Evolutionary conservation across 352 stramenopile genomes (phyloP).

Genomic region (Phytophthora fragariaefolia): DNA sequence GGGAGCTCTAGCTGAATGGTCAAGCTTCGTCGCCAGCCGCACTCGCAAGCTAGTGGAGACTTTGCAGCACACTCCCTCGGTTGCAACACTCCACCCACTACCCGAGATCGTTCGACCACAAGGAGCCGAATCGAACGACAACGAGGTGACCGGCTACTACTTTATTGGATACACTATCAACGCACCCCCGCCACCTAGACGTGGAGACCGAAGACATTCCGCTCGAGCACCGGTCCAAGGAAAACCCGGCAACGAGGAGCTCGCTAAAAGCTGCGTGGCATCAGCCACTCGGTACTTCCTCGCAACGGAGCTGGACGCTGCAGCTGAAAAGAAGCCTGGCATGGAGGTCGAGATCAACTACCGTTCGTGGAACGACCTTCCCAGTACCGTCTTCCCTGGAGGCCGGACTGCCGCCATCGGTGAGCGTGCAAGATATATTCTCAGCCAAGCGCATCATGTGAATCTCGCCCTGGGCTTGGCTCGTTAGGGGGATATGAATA

Average conservation of each 20-base stretch:
- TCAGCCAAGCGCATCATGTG: constrained; percentile 72
- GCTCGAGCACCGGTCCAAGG: constrained; percentile 1
- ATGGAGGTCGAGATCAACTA: constrained; percentile 75
- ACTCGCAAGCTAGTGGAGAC: constrained; percentile 87
- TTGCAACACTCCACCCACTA: constrained; percentile 74
- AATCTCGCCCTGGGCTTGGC: constrained; percentile 62
- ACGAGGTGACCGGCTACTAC: constrained; percentile 56
- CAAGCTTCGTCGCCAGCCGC: constrained; percentile 82
- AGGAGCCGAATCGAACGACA: constrained; percentile 2
- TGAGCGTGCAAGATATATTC: constrained; percentile 80
- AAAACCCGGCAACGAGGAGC: constrained; percentile 33
- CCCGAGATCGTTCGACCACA: constrained; percentile 62
- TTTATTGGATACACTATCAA: constrained; percentile 75
- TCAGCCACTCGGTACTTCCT: constrained; percentile 82
- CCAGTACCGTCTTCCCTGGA: constrained; percentile 63
- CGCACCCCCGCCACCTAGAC: constrained; percentile 5
- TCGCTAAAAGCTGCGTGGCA: constrained; percentile 51
- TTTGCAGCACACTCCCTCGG: constrained; percentile 67
- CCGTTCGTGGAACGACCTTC: constrained; percentile 74
- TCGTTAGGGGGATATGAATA: constrained; percentile 45
- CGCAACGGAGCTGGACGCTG: constrained; percentile 72
- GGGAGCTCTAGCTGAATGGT: constrained; percentile 68
- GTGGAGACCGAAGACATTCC: constrained; percentile 20
- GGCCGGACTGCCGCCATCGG: constrained; percentile 65
- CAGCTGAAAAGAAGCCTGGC: constrained; percentile 56